Evolutionary conservation across 2,329 filamentous ascomycete species (phyloP).

Genomic region (Fusarium nelsonii): DNA sequence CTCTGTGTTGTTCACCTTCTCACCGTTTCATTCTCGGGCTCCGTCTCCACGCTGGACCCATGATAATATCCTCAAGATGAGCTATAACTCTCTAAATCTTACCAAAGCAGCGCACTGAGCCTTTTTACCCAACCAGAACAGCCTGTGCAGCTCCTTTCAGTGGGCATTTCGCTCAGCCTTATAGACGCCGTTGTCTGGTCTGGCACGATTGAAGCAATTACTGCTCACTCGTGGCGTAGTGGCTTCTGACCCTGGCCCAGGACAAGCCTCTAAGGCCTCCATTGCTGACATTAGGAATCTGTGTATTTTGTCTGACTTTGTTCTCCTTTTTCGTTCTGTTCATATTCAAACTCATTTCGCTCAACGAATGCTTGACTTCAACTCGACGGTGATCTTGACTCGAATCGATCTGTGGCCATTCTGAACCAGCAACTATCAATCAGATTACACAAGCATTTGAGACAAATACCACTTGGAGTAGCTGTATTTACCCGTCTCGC

Average conservation of each 20-base stretch:
- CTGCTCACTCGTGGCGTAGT: slow-evolving; percentile 48
- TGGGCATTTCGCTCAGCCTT: slow-evolving; percentile 47
- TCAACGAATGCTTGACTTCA: slow-evolving; percentile 8
- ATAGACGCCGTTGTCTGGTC: slow-evolving; percentile 29
- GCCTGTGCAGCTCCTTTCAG: slow-evolving; percentile 29
- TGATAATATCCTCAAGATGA: slow-evolving; percentile 33
- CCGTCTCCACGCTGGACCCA: slow-evolving; percentile 34
- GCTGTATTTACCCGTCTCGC: slow-evolving; percentile 24
- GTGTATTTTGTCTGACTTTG: slow-evolving; percentile 25
- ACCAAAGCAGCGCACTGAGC: slow-evolving; percentile 23
- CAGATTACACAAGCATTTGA: slow-evolving; percentile 12
- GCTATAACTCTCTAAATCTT: slow-evolving; percentile 33
- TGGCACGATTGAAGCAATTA: slow-evolving; percentile 36
- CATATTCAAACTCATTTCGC: slow-evolving; percentile 6
- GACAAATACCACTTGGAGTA: slow-evolving; percentile 7
- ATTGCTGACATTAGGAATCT: slow-evolving; percentile 44
- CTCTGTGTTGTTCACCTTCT: slow-evolving; percentile 16
- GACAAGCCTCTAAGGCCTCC: slow-evolving; percentile 44
- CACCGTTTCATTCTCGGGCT: slow-evolving; percentile 27
- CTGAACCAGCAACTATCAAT: slow-evolving; percentile 9
- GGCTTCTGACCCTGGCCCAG: slow-evolving; percentile 38
- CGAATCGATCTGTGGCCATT: slow-evolving; percentile 13
- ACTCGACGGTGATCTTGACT: slow-evolving; percentile 10
- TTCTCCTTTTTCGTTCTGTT: slow-evolving; percentile 25
- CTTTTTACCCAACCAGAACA: slow-evolving; percentile 33